These are phyloP conservation scores for Endotrypanum monterogeii DNA, from an alignment of 208 protist species.

Conservation along the genomic window DNA sequence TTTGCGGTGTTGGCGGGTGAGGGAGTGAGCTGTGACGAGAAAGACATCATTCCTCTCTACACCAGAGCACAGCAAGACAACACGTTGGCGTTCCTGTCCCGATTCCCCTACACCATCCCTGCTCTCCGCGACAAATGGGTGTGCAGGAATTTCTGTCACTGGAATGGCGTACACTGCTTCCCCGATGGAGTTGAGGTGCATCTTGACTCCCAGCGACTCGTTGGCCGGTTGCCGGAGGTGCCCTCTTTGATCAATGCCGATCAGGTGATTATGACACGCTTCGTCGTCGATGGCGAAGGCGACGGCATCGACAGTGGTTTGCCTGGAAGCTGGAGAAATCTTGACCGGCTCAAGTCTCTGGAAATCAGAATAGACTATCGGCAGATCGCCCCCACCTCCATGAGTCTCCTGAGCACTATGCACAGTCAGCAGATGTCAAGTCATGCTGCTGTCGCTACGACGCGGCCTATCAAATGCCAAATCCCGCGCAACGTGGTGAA, in stretches of 20 bases:
- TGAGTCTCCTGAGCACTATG: too few species aligned
- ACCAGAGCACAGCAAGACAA: neutral
- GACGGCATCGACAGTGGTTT: neutral
- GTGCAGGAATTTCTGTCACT: conserved; percentile 2
- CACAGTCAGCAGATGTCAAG: neutral
- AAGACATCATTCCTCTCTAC: neutral
- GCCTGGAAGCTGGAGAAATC: neutral
- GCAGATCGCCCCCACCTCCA: too few species aligned
- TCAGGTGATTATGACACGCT: neutral
- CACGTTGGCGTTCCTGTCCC: neutral
- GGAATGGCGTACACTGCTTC: conserved; percentile 4
- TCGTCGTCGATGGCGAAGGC: neutral
- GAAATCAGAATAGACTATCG: neutral
- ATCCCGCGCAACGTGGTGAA: neutral
- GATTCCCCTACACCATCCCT: neutral
- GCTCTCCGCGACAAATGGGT: neutral
- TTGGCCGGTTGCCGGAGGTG: neutral
- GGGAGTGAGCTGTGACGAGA: neutral
- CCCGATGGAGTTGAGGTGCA: neutral
- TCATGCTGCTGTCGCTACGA: neutral
- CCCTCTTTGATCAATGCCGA: neutral
- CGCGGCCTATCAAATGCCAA: neutral
- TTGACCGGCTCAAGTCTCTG: neutral
- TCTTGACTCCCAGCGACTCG: neutral
- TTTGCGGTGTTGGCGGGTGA: neutral